Conservation (phyloP, 257 asterid species). For the Mitragyna speciosa region DNA sequence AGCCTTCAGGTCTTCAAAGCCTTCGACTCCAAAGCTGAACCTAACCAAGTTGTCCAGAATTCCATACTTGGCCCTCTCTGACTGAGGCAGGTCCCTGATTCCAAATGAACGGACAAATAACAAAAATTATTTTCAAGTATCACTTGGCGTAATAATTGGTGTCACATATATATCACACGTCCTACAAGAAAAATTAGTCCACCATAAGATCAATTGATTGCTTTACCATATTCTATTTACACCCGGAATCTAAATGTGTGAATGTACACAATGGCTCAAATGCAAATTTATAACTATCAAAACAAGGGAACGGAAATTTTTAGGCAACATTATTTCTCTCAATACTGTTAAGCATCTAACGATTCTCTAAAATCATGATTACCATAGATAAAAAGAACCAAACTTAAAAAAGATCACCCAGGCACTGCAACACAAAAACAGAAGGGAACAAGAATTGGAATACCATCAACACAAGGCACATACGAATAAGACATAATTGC, state of each 20-base stretch:
- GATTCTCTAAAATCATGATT: background rate
- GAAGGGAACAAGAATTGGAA: constrained; percentile 3
- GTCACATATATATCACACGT: no score
- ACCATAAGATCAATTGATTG: background rate
- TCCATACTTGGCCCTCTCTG: constrained; percentile 89
- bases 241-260: background rate
- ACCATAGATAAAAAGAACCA: background rate
- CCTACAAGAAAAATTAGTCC: background rate
- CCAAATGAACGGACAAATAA: constrained; percentile 1
- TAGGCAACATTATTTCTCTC: background rate
- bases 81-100: constrained; percentile 76
- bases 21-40: constrained; percentile 94
- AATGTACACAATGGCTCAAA: background rate
- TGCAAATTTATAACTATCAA: no score
- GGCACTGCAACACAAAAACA: background rate
- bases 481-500: constrained; percentile 97
- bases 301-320: background rate
- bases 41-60: constrained; percentile 91
- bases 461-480: constrained; percentile 7
- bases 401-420: background rate
- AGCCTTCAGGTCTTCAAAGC: constrained; percentile 68
- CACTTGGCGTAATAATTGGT: background rate
- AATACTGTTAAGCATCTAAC: background rate
- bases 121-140: background rate
- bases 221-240: background rate